Evolutionary conservation across 2,329 filamentous ascomycete genomes (phyloP), one percentile per base, ranked within the genome.

Genomic region (Neofusicoccum kwambonambiense): DNA sequence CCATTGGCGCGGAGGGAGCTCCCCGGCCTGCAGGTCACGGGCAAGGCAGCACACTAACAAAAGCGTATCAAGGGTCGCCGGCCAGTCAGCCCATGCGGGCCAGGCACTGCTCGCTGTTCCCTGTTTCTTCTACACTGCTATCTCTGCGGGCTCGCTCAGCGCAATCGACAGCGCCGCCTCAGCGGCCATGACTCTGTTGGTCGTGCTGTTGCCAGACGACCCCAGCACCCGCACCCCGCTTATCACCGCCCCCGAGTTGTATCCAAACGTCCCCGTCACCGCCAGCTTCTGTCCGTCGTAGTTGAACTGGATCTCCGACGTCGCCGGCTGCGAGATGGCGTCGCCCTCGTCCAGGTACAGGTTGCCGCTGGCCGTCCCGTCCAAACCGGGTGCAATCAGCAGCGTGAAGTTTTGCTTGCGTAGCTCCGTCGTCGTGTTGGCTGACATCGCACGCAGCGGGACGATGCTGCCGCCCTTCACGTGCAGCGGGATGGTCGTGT

Each of bases 341-440:
- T 88, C 87, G 8, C 92, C 92, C 67, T 96, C 91, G 69, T 95
- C 92, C 4, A 95, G 78, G 74, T 93, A 95, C 64, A 95, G 79
- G 60, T 82, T 80, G 0, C 92, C 92, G 1, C 73, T 75, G 0
- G 92, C 92, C 6, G 79, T 85, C 3, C 89, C 90, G 60, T 89
- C 79, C 0, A 74, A 71, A 5, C 84, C 86, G 0, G 90, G 83
- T 0, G 91, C 89, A 50, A 96, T 83, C 41, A 94, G 71, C 58
- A 96, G 79, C 73, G 89, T 84, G 78, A 94, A 94, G 69, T 87
- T 81, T 69, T 90, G 81, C 68, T 85, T 82, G 47, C 89, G 82
- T 42, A 91, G 78, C 49, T 84, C 90, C 73, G 71, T 87, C 72
- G 76, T 93, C 70, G 80, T 91, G 79, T 87, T 87, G 37, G 85